These are phyloP conservation scores for Lentinula boryana DNA, from an alignment of 768 basidiomycete genomes.

Conservation along the genomic window DNA sequence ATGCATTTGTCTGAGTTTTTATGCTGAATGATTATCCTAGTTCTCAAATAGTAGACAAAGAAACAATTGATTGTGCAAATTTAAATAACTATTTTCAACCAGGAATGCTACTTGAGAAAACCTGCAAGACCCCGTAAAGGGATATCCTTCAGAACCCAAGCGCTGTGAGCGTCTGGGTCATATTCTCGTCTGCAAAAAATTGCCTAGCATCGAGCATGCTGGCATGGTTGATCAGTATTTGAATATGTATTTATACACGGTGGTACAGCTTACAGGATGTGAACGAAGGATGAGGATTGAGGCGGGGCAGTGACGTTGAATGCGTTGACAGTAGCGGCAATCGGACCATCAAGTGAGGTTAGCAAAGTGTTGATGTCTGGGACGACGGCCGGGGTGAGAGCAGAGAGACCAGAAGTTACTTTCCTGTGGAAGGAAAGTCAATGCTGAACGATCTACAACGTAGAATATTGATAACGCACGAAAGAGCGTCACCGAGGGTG, in stretches of 20 bases:
- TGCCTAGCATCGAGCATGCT: slow-evolving; percentile 31
- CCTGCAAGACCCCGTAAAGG: not conserved
- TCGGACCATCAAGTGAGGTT: slow-evolving; percentile 22
- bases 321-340: slow-evolving; percentile 18
- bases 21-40: not conserved
- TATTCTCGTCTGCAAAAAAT: slow-evolving; percentile 25
- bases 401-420: slow-evolving; percentile 23
- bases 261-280: slow-evolving; percentile 20
- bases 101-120: not conserved
- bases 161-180: slow-evolving; percentile 25
- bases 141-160: slow-evolving; percentile 21
- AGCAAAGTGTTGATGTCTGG: slow-evolving; percentile 21
- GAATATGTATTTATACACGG: not conserved
- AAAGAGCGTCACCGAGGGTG: slow-evolving; percentile 21
- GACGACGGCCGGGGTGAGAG: slow-evolving; percentile 19
- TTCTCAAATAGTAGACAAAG: not conserved
- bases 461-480: slow-evolving; percentile 15
- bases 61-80: not conserved
- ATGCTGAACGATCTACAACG: not conserved
- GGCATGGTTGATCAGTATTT: not conserved
- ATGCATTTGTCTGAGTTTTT: not conserved
- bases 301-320: slow-evolving; percentile 25
- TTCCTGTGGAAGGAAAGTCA: slow-evolving; percentile 12
- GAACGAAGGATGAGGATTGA: slow-evolving; percentile 18
- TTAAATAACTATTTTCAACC: not conserved